Evolutionary conservation across 495 filamentous ascomycete species (phyloP), one percentile per base, ranked within the genome.

Genomic region (Lichina pygmaea): DNA sequence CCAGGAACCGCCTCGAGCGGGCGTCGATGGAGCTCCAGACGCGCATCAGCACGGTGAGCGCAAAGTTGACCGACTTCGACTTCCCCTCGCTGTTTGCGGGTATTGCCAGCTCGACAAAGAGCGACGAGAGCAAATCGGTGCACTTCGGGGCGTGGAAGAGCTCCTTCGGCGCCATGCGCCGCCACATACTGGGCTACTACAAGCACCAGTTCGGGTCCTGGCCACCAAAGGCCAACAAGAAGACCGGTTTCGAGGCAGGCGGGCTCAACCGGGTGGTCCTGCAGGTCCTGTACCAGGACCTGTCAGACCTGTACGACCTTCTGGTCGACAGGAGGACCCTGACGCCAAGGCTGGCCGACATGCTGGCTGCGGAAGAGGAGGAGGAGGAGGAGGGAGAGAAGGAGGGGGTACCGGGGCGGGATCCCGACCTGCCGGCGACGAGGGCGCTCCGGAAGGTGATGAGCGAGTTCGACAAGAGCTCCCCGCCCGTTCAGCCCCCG

Each of bases 201-300:
- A 84, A 84, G 53, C 60, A 73, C 42, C 69, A 72, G 44, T 91
- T 92, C 55, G 91, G 91, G 37, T 75, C 77, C 44, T 97, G 89
- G 89, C 86, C 91, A 15, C 89, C 91, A 34, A 89, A 86, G 56
- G 84, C 83, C 0, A 84, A 74, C 37, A 94, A 93, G 65, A 93
- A 93, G 66, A 93, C 93, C 53, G 68, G 76, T 9, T 89, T 92
- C 42, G 77, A 79, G 13, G 82, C 82, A 51, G 72, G 61, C 49
- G 89, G 89, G 6, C 66, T 97, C 37, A 95, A 93, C 55, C 71
- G 89, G 6, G 61, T 80, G 44, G 76, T 91, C 12, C 62, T 95
- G 32, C 72, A 71, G 52, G 77, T 81, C 48, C 57, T 97, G 10
- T 95, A 94, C 59, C 67, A 72, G 34, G 91, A 97, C 54, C 70